Evolutionary conservation across 305 asterid species (phyloP), one percentile per base, ranked within the genome.

Genomic region (Coffea humblotiana): DNA sequence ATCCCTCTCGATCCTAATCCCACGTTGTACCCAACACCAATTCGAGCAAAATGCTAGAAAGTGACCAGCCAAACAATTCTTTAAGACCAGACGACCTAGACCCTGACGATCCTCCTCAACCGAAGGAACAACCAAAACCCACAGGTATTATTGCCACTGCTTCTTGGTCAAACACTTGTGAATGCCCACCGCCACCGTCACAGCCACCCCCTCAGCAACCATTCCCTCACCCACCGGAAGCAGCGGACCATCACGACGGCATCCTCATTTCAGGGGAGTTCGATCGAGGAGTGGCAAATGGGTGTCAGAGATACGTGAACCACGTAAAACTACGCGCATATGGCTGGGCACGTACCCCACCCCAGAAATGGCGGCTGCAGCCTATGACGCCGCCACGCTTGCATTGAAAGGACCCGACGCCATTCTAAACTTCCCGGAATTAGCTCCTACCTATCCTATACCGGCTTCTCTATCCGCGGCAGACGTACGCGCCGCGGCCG

Each of bases 321-420:
- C 95, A 0, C 86, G 90, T 11, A 88, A 87, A 51, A 84, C 90
- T 0, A 84, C 85, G 16, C 91, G 97, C 14, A 88, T 93, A 27
- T 93, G 97, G 97, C 89, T 93, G 0, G 97, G 97, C 0, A 90
- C 97, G 0, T 93, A 84, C 66, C 78, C 88, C 4, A 84, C 88
- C 0, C 91, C 97, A 0, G 97, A 90, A 77, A 93, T 90, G 97
- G 97, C 95, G 2, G 97, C 95, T 2, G 90, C 88, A 0, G 97
- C 95, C 13, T 89, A 91, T 65, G 95, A 93, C 15, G 95, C 85
- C 76, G 97, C 97, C 11, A 88, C 92, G 21, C 68, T 91, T 49
- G 90, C 92, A 10, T 82, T 93, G 40, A 89, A 86, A 61, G 95
- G 97, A 6, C 80, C 88, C 0, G 85, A 88, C 0, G 84, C 95